Evolutionary conservation across 108 stramenopile genomes (phyloP), one percentile per base, ranked within the genome.

Genomic region (Hondaea fermentalgiana): DNA sequence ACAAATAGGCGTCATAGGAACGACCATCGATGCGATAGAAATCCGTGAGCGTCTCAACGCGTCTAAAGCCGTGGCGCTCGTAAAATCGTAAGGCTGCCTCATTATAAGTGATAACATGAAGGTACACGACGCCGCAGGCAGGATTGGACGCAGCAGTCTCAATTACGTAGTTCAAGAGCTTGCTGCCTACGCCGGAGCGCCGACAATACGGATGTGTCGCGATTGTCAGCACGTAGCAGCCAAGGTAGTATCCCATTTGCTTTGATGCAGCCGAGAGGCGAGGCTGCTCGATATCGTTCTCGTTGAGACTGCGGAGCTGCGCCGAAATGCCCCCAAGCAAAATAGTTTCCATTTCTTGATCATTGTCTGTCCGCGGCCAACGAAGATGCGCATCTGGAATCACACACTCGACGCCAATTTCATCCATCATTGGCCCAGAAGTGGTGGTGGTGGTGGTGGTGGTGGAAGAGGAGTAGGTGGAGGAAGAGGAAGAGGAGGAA

Each of bases 81-180:
- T 88, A 88, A 23, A 88, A 88, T 5, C 6, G 60, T 14, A 88
- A 45, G 4, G 88, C 88, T 6, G 88, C 29, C 35, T 51, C 88
- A 44, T 88, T 88, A 23, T 72, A 88, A 0, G 88, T 88, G 72
- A 88, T 88, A 10, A 88, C 88, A 44, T 88, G 88, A 6, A 88
- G 88, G 72, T 72, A 88, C 25, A 88, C 88, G 17, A 35, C 69
- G 51, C 71, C 88, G 72, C 69, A 72, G 88, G 42, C 19, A 6
- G 51, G 49, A 28, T 72, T 23, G 29, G 14, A 12, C 47, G 17
- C 21, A 5, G 88, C 88, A 5, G 25, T 5, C 5, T 12, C 51
- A 3, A 88, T n/a, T 17, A 19, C 60, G 19, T 58, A 8, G 5
- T 49, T 0, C 12, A 88, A 51, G 23, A 88, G 28, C 45, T 72